phyloP scores from a whole-genome alignment of 164 flowering plant genomes.

The Dillenia turbinata region DNA sequence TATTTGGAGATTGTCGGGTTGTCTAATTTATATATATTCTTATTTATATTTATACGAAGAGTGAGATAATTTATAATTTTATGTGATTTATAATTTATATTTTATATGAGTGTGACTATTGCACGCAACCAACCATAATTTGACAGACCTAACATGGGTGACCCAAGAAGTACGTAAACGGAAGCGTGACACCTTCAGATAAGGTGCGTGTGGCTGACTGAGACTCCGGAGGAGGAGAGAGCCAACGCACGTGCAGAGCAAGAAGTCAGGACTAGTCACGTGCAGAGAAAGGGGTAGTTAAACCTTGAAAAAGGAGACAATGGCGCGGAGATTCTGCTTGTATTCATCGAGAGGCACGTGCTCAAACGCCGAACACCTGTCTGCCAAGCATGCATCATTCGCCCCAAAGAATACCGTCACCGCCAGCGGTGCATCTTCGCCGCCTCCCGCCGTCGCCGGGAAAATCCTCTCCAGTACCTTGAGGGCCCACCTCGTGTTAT shows the following conservation, averaged over 20 bases:
- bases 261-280: too few relatives aligned
- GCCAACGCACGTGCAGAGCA: neutral
- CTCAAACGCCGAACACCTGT: slow-evolving; percentile 53
- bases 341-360: slow-evolving; percentile 76
- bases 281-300: slow-evolving; percentile 7
- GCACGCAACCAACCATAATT: too few relatives aligned
- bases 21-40: too few relatives aligned
- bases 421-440: slow-evolving; percentile 37
- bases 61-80: too few relatives aligned
- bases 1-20: too few relatives aligned
- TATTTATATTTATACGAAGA: too few relatives aligned
- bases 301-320: slow-evolving; percentile 58
- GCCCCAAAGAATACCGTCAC: slow-evolving; percentile 87
- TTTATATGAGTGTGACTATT: too few relatives aligned
- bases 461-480: slow-evolving; percentile 44
- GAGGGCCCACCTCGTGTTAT: slow-evolving; percentile 82
- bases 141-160: too few relatives aligned
- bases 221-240: neutral
- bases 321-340: slow-evolving; percentile 55
- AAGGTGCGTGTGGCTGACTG: neutral
- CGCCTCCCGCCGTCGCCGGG: slow-evolving; percentile 20
- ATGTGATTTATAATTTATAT: too few relatives aligned
- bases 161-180: too few relatives aligned
- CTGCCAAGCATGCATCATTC: slow-evolving; percentile 73
- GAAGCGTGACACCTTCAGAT: neutral